Percentiles rank a stretch among this genome's conserved stretches.
Conservation (phyloP, 768 basidiomycete genomes). For the Boletus rex-veris region DNA sequence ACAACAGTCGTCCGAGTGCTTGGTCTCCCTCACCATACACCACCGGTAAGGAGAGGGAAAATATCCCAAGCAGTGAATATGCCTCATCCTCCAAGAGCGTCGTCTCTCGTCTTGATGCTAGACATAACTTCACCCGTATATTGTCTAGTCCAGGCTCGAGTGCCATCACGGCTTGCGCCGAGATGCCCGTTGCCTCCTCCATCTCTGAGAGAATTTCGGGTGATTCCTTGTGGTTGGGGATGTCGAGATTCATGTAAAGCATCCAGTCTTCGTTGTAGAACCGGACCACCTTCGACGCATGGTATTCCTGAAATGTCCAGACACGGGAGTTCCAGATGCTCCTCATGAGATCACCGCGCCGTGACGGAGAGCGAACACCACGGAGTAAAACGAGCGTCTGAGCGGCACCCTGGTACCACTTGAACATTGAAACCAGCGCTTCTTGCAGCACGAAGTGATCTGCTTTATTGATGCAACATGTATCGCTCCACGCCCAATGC, state of each 20-base stretch:
- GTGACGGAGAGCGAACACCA: not conserved
- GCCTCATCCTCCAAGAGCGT: not conserved
- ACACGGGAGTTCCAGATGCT: not conserved
- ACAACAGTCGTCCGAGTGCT: not conserved
- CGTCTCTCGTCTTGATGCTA: not conserved
- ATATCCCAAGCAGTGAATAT: not conserved
- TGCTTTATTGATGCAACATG: not conserved
- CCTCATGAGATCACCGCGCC: not conserved
- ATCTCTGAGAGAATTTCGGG: too few relatives aligned
- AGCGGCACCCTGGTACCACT: not conserved
- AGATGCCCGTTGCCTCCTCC: too few relatives aligned
- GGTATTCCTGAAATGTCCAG: not conserved
- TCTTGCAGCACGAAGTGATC: not conserved
- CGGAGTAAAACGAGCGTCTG: not conserved
- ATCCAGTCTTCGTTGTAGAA: too few relatives aligned
- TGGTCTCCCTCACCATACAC: not conserved
- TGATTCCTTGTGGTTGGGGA: too few relatives aligned
- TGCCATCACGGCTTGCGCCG: too few relatives aligned
- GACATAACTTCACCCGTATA: not conserved
- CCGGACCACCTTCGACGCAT: not conserved
- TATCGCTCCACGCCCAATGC: not conserved
- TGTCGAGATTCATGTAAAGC: too few relatives aligned
- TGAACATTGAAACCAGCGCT: not conserved
- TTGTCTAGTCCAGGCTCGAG: not conserved
- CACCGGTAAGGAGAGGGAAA: not conserved